Conservation (phyloP, 768 basidiomycete genomes). For the Calvatia gigantea region DNA sequence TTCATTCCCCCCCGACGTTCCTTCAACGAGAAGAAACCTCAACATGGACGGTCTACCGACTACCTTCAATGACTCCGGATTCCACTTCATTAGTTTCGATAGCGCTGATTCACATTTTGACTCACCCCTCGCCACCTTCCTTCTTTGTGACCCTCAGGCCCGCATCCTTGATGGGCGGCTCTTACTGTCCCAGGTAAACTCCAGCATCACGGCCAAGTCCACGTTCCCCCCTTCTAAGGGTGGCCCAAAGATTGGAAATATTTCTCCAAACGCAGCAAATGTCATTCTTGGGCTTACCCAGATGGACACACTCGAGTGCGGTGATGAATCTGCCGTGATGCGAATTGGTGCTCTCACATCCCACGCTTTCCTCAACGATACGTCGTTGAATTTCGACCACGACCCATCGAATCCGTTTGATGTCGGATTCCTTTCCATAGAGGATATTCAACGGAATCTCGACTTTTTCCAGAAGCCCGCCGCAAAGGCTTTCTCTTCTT, state of each 20-base stretch:
- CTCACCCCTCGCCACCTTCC: neutral
- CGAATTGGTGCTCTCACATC: neutral
- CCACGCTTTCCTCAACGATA: neutral
- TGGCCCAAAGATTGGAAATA: neutral
- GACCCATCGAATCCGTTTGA: neutral
- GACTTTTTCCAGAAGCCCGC: neutral
- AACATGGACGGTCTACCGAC: neutral
- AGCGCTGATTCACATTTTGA: neutral
- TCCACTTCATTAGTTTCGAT: neutral
- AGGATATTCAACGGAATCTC: neutral
- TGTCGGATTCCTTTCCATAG: neutral
- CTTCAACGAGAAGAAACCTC: neutral
- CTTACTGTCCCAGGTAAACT: neutral
- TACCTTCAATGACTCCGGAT: neutral
- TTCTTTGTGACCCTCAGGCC: neutral
- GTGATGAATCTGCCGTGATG: neutral
- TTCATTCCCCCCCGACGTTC: neutral
- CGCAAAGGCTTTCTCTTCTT: neutral
- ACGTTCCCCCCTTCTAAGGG: neutral
- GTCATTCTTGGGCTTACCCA: neutral
- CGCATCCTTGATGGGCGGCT: neutral
- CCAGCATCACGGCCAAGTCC: neutral
- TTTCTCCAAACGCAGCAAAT: neutral
- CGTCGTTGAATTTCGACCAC: neutral
- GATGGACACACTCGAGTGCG: neutral